These are phyloP conservation scores for Prunus padus DNA, from an alignment of 306 rosid species.

Conservation along the genomic window DNA sequence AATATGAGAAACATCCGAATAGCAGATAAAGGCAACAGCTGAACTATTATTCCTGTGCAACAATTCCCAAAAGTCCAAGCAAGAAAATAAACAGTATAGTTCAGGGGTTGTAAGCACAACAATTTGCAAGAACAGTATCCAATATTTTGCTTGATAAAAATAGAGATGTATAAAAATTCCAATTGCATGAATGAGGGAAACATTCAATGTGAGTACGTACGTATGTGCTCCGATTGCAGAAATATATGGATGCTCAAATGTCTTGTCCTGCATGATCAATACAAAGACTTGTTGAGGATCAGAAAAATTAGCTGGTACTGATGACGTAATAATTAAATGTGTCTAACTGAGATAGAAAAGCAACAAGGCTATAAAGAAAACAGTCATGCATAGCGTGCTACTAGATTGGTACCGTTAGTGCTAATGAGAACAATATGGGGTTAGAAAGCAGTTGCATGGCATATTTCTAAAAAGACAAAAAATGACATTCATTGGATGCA, in stretches of 20 bases:
- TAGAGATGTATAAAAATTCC: neutral
- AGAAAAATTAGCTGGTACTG: neutral
- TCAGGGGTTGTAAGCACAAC: neutral
- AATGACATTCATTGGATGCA: neutral
- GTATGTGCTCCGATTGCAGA: slow-evolving; percentile 93
- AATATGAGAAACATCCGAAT: neutral
- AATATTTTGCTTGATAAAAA: neutral
- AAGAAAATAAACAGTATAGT: neutral
- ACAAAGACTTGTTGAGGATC: slow-evolving; percentile 12
- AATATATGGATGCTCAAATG: slow-evolving; percentile 83
- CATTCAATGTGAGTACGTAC: slow-evolving; percentile 39
- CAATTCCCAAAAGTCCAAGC: neutral
- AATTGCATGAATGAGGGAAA: neutral
- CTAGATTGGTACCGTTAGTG: no score
- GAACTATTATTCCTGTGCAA: neutral
- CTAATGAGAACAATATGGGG: no score
- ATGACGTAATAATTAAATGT: neutral
- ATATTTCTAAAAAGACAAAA: neutral
- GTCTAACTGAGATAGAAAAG: neutral
- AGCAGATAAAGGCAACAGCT: neutral
- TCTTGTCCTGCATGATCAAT: slow-evolving; percentile 76
- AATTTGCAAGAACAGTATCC: neutral
- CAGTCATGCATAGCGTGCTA: no score
- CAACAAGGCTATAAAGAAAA: slow-evolving; percentile 1
- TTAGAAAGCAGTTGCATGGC: neutral